Conservation (phyloP, 225 moss, liverwort and hornwort species). For the Sphagnum tenellum region DNA sequence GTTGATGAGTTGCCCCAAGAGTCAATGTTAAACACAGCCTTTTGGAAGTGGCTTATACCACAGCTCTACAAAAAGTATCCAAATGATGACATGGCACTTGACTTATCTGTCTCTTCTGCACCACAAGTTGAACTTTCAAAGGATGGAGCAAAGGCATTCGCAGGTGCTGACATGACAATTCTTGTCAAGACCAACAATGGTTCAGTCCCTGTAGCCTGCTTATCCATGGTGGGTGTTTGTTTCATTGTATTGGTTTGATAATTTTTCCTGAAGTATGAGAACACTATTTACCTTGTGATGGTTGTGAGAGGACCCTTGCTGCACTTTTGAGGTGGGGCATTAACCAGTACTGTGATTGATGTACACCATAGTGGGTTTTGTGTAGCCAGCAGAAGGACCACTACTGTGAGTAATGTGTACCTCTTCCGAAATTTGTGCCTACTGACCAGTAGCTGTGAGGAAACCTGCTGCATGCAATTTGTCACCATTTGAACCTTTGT, state of each 20-base stretch:
- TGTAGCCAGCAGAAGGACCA: background rate
- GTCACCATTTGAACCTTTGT: no score
- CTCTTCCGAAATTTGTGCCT: no score
- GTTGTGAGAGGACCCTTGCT: no score
- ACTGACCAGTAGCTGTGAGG: no score
- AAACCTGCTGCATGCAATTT: no score
- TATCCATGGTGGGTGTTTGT: constrained; percentile 53
- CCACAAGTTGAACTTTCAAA: constrained; percentile 49
- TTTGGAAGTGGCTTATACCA: constrained; percentile 86
- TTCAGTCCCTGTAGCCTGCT: constrained; percentile 67
- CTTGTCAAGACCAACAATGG: constrained; percentile 42
- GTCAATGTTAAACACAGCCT: constrained; percentile 80
- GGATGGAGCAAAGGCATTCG: constrained; percentile 51
- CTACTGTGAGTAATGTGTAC: no score
- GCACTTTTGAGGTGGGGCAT: background rate
- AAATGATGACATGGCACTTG: constrained; percentile 68
- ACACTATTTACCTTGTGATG: background rate
- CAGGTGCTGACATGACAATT: constrained; percentile 72
- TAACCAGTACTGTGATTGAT: background rate
- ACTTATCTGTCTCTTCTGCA: constrained; percentile 63
- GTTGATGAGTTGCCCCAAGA: constrained; percentile 74
- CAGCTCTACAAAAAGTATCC: constrained; percentile 92
- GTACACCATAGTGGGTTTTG: background rate
- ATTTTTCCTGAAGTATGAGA: background rate
- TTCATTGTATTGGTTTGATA: background rate